Conservation (phyloP, 495 filamentous ascomycete species). For the Emericellopsis terricola region DNA sequence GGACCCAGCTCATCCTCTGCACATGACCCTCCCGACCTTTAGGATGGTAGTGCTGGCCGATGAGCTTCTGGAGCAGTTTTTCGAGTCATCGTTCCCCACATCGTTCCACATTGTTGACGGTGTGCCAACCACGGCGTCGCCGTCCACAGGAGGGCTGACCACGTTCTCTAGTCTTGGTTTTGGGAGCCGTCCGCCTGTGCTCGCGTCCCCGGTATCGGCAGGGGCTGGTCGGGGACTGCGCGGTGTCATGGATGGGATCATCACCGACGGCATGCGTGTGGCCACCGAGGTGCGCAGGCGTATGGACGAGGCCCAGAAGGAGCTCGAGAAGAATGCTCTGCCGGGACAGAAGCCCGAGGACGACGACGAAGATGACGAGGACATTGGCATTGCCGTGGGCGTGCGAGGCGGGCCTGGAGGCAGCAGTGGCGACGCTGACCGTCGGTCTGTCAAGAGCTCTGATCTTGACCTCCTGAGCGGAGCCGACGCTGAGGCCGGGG, state of each 20-base stretch:
- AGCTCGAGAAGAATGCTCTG: constrained; percentile 62
- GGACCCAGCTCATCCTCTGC: constrained; percentile 77
- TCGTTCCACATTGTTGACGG: constrained; percentile 39
- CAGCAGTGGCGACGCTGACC: constrained; percentile 22
- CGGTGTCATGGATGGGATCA: constrained; percentile 90
- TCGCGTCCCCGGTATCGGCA: constrained; percentile 25
- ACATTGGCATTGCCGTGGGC: constrained; percentile 20
- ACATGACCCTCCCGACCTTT: constrained; percentile 96
- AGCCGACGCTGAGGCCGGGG: constrained; percentile 50
- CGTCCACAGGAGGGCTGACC: constrained; percentile 34
- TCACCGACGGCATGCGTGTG: constrained; percentile 89
- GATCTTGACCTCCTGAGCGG: constrained; percentile 67
- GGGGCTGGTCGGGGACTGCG: constrained; percentile 62
- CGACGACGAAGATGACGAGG: constrained; percentile 59
- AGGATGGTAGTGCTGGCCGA: constrained; percentile 96
- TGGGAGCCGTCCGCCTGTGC: constrained; percentile 20
- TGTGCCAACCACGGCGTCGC: constrained; percentile 13
- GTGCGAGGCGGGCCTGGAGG: constrained; percentile 5
- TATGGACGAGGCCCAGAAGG: constrained; percentile 84
- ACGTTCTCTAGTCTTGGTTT: constrained; percentile 59
- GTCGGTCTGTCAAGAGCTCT: constrained; percentile 46
- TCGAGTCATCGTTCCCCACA: constrained; percentile 61
- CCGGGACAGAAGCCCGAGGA: constrained; percentile 45
- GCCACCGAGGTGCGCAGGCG: constrained; percentile 75
- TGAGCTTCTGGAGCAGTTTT: constrained; percentile 88